Evolutionary conservation across 306 rosid species (phyloP).

Genomic region (Quercus ilex): DNA sequence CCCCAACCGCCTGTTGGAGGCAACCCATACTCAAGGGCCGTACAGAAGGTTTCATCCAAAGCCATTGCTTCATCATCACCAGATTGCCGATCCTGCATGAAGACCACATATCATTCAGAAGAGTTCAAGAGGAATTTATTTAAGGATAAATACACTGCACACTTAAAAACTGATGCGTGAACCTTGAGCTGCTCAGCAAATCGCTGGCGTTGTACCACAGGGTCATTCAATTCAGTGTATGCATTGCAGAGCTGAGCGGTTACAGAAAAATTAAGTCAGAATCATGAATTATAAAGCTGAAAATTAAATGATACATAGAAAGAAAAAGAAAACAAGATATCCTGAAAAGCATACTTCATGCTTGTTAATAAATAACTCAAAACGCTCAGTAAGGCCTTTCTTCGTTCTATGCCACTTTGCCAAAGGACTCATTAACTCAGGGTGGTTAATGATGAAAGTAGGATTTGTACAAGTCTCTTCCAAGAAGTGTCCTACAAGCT

Average conservation of each 20-base stretch:
- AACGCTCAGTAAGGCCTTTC: slow-evolving; percentile 87
- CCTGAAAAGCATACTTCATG: slow-evolving; percentile 54
- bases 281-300: background rate
- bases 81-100: no score
- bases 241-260: slow-evolving; percentile 76
- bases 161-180: background rate
- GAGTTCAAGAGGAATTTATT: no score
- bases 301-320: background rate
- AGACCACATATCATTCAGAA: no score
- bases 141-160: no score
- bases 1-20: no score
- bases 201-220: slow-evolving; percentile 83
- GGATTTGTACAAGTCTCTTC: slow-evolving; percentile 89
- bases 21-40: no score
- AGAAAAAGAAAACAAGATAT: background rate
- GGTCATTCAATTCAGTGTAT: slow-evolving; percentile 92
- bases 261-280: slow-evolving; percentile 9
- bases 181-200: slow-evolving; percentile 96
- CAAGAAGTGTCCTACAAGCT: slow-evolving; percentile 75
- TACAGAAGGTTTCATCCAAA: slow-evolving; percentile 52
- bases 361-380: slow-evolving; percentile 79
- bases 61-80: slow-evolving; percentile 37
- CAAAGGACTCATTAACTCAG: slow-evolving; percentile 92
- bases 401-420: slow-evolving; percentile 93
- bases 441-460: slow-evolving; percentile 80